phyloP scores from a whole-genome alignment of 495 filamentous ascomycete genomes.

The Aspergillus sclerotiicarbonarius region DNA sequence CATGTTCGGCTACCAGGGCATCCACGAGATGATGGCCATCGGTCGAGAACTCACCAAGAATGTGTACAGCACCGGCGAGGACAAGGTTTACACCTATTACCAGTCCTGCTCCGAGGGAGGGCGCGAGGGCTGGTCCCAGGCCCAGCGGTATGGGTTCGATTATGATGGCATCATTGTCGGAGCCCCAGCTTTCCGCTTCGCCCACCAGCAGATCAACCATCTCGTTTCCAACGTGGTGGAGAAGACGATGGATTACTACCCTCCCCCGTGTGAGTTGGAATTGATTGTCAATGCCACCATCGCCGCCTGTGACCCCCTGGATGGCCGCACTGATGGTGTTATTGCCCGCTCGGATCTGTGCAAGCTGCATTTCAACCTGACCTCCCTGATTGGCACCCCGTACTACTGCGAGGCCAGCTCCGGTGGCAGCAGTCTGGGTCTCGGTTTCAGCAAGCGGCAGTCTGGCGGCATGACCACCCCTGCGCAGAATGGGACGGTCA shows the following conservation, averaged over 20 bases:
- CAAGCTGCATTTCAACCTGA: constrained; percentile 37
- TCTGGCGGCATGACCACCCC: constrained; percentile 21
- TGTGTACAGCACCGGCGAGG: constrained; percentile 27
- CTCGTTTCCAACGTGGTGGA: constrained; percentile 59
- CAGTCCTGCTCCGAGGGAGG: constrained; percentile 55
- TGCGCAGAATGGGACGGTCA: constrained; percentile 44
- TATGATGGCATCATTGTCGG: constrained; percentile 50
- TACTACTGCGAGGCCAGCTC: constrained; percentile 37
- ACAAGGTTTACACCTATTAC: constrained; percentile 52
- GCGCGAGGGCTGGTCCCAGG: constrained; percentile 48
- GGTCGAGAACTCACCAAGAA: constrained; percentile 37
- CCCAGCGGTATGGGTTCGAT: constrained; percentile 45
- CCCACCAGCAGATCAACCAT: constrained; percentile 1
- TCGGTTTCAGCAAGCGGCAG: background rate
- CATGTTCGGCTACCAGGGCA: constrained; percentile 46
- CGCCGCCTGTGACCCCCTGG: constrained; percentile 46
- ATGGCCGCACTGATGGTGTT: constrained; percentile 49
- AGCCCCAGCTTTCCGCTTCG: constrained; percentile 29
- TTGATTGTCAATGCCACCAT: constrained; percentile 69
- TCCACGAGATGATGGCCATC: constrained; percentile 28
- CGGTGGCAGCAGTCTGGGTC: background rate
- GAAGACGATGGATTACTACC: constrained; percentile 73
- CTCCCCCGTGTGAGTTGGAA: constrained; percentile 76
- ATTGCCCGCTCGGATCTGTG: constrained; percentile 50
- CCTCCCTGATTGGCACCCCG: constrained; percentile 35